phyloP scores from a whole-genome alignment of 495 filamentous ascomycete genomes.

The Rhizodiscina lignyota region DNA sequence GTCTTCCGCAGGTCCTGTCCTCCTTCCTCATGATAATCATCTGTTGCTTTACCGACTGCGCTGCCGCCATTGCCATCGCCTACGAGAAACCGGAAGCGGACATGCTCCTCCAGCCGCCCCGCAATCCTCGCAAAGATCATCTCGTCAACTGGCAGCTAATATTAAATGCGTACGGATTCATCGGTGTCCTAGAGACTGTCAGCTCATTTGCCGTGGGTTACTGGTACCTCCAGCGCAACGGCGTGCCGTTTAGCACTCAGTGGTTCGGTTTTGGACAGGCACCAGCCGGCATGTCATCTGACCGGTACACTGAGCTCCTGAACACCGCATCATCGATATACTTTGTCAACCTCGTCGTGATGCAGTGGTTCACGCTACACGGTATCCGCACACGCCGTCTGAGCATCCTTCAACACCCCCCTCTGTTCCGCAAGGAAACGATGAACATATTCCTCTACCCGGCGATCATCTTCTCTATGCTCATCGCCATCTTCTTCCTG shows the following conservation, averaged over 20 bases:
- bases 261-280: slow-evolving; percentile 43
- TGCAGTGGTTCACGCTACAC: slow-evolving; percentile 61
- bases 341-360: slow-evolving; percentile 57
- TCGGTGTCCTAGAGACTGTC: slow-evolving; percentile 43
- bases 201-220: slow-evolving; percentile 47
- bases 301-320: slow-evolving; percentile 28
- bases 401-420: slow-evolving; percentile 48
- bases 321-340: slow-evolving; percentile 50
- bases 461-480: slow-evolving; percentile 42
- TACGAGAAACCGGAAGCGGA: slow-evolving; percentile 61
- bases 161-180: slow-evolving; percentile 43
- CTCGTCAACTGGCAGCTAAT: slow-evolving; percentile 51
- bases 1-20: slow-evolving; percentile 47
- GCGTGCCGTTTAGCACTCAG: slow-evolving; percentile 37
- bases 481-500: slow-evolving; percentile 45
- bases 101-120: slow-evolving; percentile 40
- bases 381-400: slow-evolving; percentile 45
- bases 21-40: slow-evolving; percentile 44
- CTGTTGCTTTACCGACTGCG: slow-evolving; percentile 53
- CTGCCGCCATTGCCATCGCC: slow-evolving; percentile 46
- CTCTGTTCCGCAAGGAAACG: slow-evolving; percentile 36
- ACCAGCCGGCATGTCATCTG: slow-evolving; percentile 26
- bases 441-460: slow-evolving; percentile 48
- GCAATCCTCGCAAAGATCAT: slow-evolving; percentile 40
- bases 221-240: slow-evolving; percentile 42